These are phyloP conservation scores for Talaromyces sp. DNA, from an alignment of 2,329 filamentous ascomycete genomes.

Conservation along the genomic window DNA sequence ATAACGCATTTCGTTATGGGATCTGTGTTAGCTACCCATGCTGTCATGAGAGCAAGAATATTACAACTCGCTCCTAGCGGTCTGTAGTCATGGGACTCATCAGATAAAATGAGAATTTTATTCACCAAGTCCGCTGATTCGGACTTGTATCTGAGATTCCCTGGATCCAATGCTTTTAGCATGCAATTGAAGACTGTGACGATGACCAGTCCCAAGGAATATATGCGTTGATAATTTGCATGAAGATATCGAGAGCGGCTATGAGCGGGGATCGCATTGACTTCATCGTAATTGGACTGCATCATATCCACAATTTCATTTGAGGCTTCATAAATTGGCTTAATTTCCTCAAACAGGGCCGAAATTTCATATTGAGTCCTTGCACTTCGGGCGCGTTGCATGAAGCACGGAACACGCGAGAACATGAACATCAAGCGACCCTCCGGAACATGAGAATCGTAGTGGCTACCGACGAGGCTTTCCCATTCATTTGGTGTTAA, in stretches of 20 bases:
- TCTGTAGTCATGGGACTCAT: constrained; percentile 20
- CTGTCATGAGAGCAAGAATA: constrained; percentile 20
- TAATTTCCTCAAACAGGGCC: background rate
- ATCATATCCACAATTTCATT: constrained; percentile 15
- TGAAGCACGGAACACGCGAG: constrained; percentile 24
- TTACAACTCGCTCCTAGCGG: constrained; percentile 30
- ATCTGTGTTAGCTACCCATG: constrained; percentile 21
- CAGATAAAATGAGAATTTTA: constrained; percentile 24
- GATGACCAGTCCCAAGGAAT: constrained; percentile 26
- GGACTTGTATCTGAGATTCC: constrained; percentile 12
- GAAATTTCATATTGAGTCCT: constrained; percentile 4
- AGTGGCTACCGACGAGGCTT: constrained; percentile 24
- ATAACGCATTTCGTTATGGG: constrained; percentile 12
- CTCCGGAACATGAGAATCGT: constrained; percentile 22
- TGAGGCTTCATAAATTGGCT: background rate
- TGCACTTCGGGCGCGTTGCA: constrained; percentile 19
- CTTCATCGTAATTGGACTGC: constrained; percentile 18
- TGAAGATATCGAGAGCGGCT: constrained; percentile 17
- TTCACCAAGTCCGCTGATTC: constrained; percentile 19
- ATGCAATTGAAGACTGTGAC: constrained; percentile 29
- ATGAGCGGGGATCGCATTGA: constrained; percentile 14
- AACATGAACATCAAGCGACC: constrained; percentile 27
- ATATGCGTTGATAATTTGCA: constrained; percentile 28
- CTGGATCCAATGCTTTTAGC: constrained; percentile 22
- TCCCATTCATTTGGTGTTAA: constrained; percentile 30